Evolutionary conservation across 305 asterid species (phyloP), one percentile per base, ranked within the genome.

Genomic region (Fraxinus greggii): DNA sequence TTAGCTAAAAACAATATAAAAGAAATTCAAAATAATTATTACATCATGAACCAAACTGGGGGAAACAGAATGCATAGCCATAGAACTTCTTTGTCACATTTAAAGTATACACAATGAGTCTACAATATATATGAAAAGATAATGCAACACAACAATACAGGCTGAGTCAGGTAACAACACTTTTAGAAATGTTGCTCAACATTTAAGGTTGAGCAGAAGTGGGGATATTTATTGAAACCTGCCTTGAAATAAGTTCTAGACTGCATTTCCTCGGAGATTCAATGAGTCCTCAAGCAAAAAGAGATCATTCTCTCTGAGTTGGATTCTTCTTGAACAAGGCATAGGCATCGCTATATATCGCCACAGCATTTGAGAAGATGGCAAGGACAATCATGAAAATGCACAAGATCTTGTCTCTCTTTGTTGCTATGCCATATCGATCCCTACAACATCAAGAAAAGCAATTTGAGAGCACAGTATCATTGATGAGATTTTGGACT

Each of bases 311-410:
- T 4, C 90, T 87, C 2, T 84, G 88, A 9, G 97, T 76, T 2
- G 92, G 86, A 42, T 91, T 90, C 54, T 92, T 97, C 93, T 91
- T 92, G 88, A 96, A 89, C 85, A 96, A 87, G 36, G 99, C 85
- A 81, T 86, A 96, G 65, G 99, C 92, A 83, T 96, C 99, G 2
- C 99, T 96, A 89, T 94, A 94, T 80, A 96, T 91, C 3, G 99
- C 99, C 78, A 96, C 90, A 83, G 79, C 36, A 56, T 94, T 96
- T 13, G 99, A 93, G 86, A 93, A 93, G 24, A 94, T 92, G 2
- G 99, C 98, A 67, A 96, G 91, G 74, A 87, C 88, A 4, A 96
- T 87, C 99, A 96, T 92, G 89, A 92, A 83, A 17, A 91, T 61
- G 15, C 95, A 89, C 70, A 96, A 78, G 73, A 90, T 77, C 92